These are phyloP conservation scores for Penicillium soppii DNA, from an alignment of 495 filamentous ascomycete genomes.

Conservation along the genomic window DNA sequence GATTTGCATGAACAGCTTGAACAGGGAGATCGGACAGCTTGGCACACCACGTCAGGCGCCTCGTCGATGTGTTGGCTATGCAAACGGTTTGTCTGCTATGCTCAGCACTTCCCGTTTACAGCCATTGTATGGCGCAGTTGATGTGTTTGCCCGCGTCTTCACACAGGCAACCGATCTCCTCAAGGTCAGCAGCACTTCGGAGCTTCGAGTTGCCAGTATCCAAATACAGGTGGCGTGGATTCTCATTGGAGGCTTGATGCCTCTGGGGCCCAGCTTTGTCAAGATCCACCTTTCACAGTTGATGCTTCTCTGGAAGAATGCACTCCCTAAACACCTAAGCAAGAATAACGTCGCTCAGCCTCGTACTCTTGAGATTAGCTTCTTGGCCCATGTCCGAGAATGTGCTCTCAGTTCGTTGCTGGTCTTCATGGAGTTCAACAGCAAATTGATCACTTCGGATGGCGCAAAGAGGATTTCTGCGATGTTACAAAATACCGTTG, in stretches of 20 bases:
- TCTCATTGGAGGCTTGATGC: conserved; percentile 93
- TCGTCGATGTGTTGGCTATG: conserved; percentile 84
- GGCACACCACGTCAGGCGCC: conserved; percentile 74
- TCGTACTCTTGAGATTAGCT: conserved; percentile 82
- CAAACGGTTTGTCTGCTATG: conserved; percentile 88
- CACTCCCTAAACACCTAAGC: conserved; percentile 86
- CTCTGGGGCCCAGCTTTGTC: conserved; percentile 94
- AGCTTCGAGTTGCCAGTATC: conserved; percentile 85
- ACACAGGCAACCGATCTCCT: conserved; percentile 88
- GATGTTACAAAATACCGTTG: conserved; percentile 94
- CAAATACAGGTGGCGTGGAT: conserved; percentile 99
- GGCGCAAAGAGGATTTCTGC: conserved; percentile 88
- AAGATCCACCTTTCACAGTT: conserved; percentile 97
- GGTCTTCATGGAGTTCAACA: conserved; percentile 92
- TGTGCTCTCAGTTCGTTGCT: conserved; percentile 90
- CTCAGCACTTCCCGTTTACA: conserved; percentile 85
- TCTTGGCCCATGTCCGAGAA: conserved; percentile 91
- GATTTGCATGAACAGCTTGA: conserved; percentile 94
- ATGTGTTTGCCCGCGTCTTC: conserved; percentile 88
- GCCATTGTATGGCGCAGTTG: conserved; percentile 91
- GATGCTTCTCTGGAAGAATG: conserved; percentile 96
- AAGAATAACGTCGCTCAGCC: conserved; percentile 84
- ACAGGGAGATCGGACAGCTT: conserved; percentile 78
- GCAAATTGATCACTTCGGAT: conserved; percentile 85
- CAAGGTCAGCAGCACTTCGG: conserved; percentile 88